Evolutionary conservation across 2,329 filamentous ascomycete genomes (phyloP).

Genomic region (Fusarium tanahbumbuense): DNA sequence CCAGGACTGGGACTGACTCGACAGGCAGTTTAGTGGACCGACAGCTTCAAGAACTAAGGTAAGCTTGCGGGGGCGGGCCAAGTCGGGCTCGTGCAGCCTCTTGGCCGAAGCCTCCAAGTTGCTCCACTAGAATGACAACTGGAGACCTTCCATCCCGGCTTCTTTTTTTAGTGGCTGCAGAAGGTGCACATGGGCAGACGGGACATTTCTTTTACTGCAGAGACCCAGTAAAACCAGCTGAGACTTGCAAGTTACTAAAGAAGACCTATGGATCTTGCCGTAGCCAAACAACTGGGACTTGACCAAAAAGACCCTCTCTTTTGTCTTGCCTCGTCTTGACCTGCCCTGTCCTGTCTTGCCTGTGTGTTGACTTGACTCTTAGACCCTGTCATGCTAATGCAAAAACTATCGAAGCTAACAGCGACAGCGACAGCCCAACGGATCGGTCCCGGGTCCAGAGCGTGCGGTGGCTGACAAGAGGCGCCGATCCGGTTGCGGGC

Average conservation of each 20-base stretch:
- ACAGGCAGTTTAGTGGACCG: constrained; percentile 35
- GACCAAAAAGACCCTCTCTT: neutral
- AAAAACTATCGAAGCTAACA: constrained; percentile 44
- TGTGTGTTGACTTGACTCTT: constrained; percentile 13
- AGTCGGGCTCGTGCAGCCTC: constrained; percentile 29
- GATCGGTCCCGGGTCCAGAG: constrained; percentile 40
- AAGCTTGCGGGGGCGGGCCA: constrained; percentile 48
- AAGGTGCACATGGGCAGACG: no score
- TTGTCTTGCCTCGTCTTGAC: neutral
- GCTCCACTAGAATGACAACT: constrained; percentile 11
- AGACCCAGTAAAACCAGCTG: neutral
- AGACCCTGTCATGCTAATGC: constrained; percentile 25
- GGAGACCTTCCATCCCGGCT: constrained; percentile 18
- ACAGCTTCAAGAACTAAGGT: constrained; percentile 13
- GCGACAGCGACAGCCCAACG: constrained; percentile 8
- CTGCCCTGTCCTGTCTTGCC: neutral
- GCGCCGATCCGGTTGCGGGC: constrained; percentile 28
- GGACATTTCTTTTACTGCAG: neutral
- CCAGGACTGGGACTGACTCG: constrained; percentile 44
- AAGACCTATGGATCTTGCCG: neutral
- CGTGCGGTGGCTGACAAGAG: constrained; percentile 27
- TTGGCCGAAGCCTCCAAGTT: constrained; percentile 4
- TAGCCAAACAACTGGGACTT: neutral
- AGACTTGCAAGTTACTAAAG: neutral
- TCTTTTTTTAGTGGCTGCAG: constrained; percentile 22